phyloP scores from a whole-genome alignment of 2,329 filamentous ascomycete species.

The Penicillium vulpinum region DNA sequence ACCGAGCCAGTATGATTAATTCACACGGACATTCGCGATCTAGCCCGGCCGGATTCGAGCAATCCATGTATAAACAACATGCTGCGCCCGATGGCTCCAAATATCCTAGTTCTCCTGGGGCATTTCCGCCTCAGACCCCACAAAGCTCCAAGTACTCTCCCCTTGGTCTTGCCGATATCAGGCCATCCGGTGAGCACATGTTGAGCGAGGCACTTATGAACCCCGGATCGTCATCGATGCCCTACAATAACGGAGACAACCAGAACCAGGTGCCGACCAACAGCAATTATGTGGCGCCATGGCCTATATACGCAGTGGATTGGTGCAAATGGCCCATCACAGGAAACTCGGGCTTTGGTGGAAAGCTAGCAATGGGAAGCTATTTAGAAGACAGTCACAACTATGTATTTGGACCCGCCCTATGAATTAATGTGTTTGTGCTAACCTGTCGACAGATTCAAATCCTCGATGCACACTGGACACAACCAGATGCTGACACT shows the following conservation, averaged over 20 bases:
- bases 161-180: conserved; percentile 86
- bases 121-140: conserved; percentile 55
- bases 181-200: conserved; percentile 79
- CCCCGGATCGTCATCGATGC: conserved; percentile 48
- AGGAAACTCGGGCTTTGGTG: conserved; percentile 63
- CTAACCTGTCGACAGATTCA: conserved; percentile 67
- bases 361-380: conserved; percentile 92
- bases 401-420: conserved; percentile 60
- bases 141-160: conserved; percentile 74
- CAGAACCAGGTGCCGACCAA: conserved; percentile 66
- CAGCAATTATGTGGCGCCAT: conserved; percentile 91
- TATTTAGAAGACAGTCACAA: conserved; percentile 98
- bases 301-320: conserved; percentile 94
- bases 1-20: conserved; percentile 63
- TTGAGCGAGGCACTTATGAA: conserved; percentile 71
- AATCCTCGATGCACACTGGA: conserved; percentile 86
- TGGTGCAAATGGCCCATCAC: conserved; percentile 98
- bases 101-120: conserved; percentile 55
- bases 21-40: conserved; percentile 80
- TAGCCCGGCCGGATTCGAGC: conserved; percentile 68
- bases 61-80: conserved; percentile 63
- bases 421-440: conserved; percentile 35
- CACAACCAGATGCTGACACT: conserved; percentile 68
- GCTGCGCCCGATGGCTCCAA: conserved; percentile 65
- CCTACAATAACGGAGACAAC: conserved; percentile 65